Conservation (phyloP, 164 flowering plant genomes). For the Platanus orientalis region DNA sequence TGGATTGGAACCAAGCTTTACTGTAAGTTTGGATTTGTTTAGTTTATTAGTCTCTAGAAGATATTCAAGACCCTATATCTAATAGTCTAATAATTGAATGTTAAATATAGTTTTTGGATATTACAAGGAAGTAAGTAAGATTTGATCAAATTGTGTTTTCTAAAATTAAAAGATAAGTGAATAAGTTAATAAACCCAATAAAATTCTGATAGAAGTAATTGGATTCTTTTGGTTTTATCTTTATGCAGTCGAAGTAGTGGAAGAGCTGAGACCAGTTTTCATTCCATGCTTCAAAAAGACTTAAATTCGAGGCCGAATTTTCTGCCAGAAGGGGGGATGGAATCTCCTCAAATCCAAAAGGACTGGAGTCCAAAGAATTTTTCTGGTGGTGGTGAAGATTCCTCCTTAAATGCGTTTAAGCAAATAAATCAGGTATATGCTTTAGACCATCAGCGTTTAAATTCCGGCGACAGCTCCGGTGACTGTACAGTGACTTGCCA, state of each 20-base stretch:
- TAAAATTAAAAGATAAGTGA: no score
- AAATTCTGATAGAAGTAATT: not conserved
- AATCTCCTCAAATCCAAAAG: constrained; percentile 19
- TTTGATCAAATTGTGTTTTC: no score
- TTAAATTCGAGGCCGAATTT: constrained; percentile 18
- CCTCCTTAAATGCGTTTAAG: constrained; percentile 19
- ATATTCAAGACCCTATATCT: constrained; percentile 15
- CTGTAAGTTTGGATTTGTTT: constrained; percentile 36
- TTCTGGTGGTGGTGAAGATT: constrained; percentile 18
- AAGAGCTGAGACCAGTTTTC: constrained; percentile 40
- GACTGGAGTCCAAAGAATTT: constrained; percentile 24
- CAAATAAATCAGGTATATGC: constrained; percentile 15
- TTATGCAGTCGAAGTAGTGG: constrained; percentile 28
- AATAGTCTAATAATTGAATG: not conserved
- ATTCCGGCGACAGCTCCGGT: constrained; percentile 8
- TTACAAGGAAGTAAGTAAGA: no score
- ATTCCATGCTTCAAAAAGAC: constrained; percentile 49
- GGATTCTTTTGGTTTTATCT: not conserved
- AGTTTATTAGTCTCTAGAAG: no score
- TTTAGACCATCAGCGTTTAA: constrained; percentile 18
- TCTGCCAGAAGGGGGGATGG: constrained; percentile 23
- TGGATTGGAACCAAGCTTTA: constrained; percentile 50
- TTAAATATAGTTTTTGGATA: not conserved
- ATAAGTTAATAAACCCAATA: no score
- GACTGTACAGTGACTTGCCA: constrained; percentile 15